Conservation (phyloP, 1,284 basidiomycete genomes). For the Sporisorium sorghi region DNA sequence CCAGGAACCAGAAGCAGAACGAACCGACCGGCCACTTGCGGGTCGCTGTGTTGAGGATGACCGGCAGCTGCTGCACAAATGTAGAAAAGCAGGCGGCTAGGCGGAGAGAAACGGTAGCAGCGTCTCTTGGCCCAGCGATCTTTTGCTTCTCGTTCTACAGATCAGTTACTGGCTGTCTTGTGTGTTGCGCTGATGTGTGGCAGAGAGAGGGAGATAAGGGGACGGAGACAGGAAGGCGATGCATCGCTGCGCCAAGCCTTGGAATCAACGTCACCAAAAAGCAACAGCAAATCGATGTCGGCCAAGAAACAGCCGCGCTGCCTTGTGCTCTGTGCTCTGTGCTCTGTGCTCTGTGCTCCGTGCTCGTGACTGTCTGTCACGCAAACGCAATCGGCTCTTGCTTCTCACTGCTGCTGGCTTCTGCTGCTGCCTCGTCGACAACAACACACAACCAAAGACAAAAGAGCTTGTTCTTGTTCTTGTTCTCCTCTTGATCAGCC, state of each 20-base stretch:
- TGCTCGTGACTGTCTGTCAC: neutral
- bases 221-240: neutral
- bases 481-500: neutral
- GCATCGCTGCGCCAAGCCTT: conserved; percentile 4
- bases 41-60: neutral
- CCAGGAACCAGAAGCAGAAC: too few species aligned
- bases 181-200: neutral
- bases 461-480: neutral
- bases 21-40: neutral
- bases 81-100: neutral
- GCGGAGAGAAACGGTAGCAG: too few species aligned
- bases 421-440: too few species aligned
- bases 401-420: neutral
- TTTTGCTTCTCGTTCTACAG: too few species aligned
- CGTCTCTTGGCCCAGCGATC: too few species aligned
- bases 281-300: neutral
- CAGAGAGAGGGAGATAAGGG: neutral
- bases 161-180: neutral
- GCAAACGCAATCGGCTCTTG: neutral
- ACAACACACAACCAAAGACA: neutral
- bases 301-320: neutral
- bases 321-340: neutral
- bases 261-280: neutral
- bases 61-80: too few species aligned
- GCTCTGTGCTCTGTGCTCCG: too few species aligned